phyloP scores from a whole-genome alignment of 1,284 basidiomycete genomes.

The Gymnopus androsaceus region DNA sequence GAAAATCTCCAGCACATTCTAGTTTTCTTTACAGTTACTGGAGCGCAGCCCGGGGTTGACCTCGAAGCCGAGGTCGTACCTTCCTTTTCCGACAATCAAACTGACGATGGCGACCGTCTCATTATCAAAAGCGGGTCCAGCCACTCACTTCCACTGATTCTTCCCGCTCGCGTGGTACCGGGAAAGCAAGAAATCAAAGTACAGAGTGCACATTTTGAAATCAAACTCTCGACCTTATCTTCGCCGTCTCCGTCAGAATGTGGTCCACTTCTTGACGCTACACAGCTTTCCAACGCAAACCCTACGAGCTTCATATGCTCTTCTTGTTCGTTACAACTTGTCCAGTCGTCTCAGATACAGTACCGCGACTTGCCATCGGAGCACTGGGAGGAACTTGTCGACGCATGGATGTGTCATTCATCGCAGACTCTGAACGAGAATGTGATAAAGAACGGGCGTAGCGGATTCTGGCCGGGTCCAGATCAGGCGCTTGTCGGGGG shows the following conservation, averaged over 20 bases:
- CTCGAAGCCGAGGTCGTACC: conserved; percentile 66
- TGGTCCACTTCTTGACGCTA: conserved; percentile 65
- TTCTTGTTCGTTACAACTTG: conserved; percentile 75
- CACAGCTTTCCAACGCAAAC: conserved; percentile 52
- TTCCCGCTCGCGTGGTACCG: conserved; percentile 65
- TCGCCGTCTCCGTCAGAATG: conserved; percentile 29
- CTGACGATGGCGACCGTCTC: conserved; percentile 52
- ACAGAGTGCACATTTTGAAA: conserved; percentile 64
- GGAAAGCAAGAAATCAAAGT: conserved; percentile 63
- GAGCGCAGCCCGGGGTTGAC: conserved; percentile 46
- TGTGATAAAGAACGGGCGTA: conserved; percentile 61
- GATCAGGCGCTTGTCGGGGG: conserved; percentile 82
- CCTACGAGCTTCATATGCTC: conserved; percentile 70
- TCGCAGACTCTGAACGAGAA: conserved; percentile 82
- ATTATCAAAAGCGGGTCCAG: conserved; percentile 61
- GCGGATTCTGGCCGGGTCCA: conserved; percentile 78
- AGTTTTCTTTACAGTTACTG: conserved; percentile 61
- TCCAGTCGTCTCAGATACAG: conserved; percentile 50
- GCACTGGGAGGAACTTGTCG: conserved; percentile 95
- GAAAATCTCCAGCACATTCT: conserved; percentile 78
- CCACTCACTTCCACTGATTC: conserved; percentile 56
- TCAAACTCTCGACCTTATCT: conserved; percentile 56
- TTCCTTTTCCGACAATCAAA: conserved; percentile 38
- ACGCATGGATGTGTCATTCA: conserved; percentile 97
- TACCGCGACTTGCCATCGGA: conserved; percentile 92